Conservation (phyloP, 2,329 filamentous ascomycete species). For the Elsinoe arachidis region DNA sequence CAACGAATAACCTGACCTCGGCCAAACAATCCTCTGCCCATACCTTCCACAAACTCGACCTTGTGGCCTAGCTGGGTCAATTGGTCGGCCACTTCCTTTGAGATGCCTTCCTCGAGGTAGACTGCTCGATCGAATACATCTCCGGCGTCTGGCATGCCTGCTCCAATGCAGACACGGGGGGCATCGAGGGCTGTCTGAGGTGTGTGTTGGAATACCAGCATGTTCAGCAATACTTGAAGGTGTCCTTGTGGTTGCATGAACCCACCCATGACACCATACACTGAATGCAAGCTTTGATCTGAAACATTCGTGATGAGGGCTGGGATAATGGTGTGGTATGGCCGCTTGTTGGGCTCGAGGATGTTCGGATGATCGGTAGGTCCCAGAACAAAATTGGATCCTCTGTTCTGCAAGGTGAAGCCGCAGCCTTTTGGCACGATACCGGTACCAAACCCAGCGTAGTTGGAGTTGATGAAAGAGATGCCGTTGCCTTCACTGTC, state of each 20-base stretch:
- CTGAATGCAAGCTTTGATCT: constrained; percentile 68
- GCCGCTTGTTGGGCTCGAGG: constrained; percentile 72
- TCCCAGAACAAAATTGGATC: constrained; percentile 71
- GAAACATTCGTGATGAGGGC: constrained; percentile 71
- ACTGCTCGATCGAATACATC: constrained; percentile 56
- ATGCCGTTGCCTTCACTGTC: constrained; percentile 81
- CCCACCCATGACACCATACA: constrained; percentile 95
- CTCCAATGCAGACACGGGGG: constrained; percentile 79
- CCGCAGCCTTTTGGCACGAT: constrained; percentile 82
- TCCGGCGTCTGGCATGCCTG: constrained; percentile 56
- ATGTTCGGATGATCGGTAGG: constrained; percentile 63
- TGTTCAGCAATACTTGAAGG: constrained; percentile 83
- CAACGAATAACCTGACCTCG: constrained; percentile 78
- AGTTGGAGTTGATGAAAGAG: constrained; percentile 95
- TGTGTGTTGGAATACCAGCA: constrained; percentile 70
- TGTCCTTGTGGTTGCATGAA: constrained; percentile 99
- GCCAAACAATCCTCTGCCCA: constrained; percentile 64
- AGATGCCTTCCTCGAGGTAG: constrained; percentile 75
- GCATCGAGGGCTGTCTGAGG: constrained; percentile 87
- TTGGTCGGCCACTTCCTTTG: constrained; percentile 56
- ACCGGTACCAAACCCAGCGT: constrained; percentile 74
- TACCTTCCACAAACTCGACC: constrained; percentile 59
- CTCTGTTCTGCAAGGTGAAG: constrained; percentile 91
- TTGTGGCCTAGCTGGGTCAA: constrained; percentile 64
- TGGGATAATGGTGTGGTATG: constrained; percentile 97